These are phyloP conservation scores for Lonicera japonica DNA, from an alignment of 129 eudicot genomes.

Conservation along the genomic window DNA sequence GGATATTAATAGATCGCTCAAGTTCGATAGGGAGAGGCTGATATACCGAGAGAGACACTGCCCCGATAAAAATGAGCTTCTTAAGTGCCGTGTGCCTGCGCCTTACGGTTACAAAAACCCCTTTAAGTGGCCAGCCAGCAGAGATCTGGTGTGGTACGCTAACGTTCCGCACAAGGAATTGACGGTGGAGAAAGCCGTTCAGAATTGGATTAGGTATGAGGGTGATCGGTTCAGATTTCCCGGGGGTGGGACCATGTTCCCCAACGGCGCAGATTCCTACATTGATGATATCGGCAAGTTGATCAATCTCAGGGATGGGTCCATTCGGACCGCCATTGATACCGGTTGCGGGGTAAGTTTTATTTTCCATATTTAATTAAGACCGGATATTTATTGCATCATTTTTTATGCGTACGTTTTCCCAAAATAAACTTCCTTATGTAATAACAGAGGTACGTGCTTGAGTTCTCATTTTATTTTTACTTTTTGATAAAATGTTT, in stretches of 20 bases:
- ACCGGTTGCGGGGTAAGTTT: slow-evolving; percentile 97
- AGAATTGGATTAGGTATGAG: slow-evolving; percentile 91
- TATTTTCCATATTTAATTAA: neutral
- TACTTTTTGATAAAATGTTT: too few species aligned
- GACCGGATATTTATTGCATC: too few species aligned
- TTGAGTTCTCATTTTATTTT: too few species aligned
- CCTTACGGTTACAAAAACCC: slow-evolving; percentile 83
- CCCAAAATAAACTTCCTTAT: too few species aligned
- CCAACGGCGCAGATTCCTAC: slow-evolving; percentile 83
- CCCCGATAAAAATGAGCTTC: slow-evolving; percentile 50
- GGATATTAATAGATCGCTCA: slow-evolving; percentile 51
- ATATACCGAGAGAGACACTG: slow-evolving; percentile 88
- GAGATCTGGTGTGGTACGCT: slow-evolving; percentile 87
- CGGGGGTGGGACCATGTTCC: slow-evolving; percentile 99
- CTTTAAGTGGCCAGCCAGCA: slow-evolving; percentile 82
- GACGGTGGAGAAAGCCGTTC: slow-evolving; percentile 95
- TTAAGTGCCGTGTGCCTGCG: slow-evolving; percentile 87
- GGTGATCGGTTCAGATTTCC: slow-evolving; percentile 96
- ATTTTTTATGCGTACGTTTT: too few species aligned
- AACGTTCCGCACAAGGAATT: slow-evolving; percentile 89
- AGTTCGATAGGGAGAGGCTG: slow-evolving; percentile 45
- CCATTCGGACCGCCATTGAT: slow-evolving; percentile 93
- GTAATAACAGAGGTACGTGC: too few species aligned
- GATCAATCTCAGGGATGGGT: slow-evolving; percentile 79
- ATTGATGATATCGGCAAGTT: slow-evolving; percentile 83